Conservation (phyloP, 2,329 filamentous ascomycete genomes). For the Pseudogymnoascus sp. region DNA sequence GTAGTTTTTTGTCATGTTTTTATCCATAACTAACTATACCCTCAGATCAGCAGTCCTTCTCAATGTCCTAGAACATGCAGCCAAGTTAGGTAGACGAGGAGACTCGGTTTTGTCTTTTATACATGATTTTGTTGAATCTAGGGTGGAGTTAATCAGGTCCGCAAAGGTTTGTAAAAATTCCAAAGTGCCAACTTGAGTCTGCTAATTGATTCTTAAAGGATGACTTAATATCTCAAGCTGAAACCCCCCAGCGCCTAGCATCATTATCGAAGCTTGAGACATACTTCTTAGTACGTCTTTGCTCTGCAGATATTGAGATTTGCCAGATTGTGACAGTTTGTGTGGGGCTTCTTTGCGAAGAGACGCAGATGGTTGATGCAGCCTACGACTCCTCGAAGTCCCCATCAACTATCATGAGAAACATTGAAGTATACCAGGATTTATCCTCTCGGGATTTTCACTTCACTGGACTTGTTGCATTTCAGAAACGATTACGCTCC, state of each 20-base stretch:
- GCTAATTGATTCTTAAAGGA: constrained; percentile 35
- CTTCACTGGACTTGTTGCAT: constrained; percentile 62
- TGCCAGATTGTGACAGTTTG: constrained; percentile 58
- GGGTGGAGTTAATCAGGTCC: constrained; percentile 42
- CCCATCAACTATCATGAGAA: constrained; percentile 48
- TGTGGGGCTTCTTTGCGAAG: constrained; percentile 55
- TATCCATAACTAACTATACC: neutral
- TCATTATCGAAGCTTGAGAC: constrained; percentile 54
- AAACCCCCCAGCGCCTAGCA: constrained; percentile 46
- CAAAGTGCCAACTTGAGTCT: neutral
- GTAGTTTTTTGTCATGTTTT: constrained; percentile 13
- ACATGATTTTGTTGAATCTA: constrained; percentile 49
- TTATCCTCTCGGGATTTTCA: constrained; percentile 57
- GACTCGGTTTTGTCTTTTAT: constrained; percentile 32
- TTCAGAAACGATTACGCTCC: constrained; percentile 57
- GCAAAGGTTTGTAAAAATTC: constrained; percentile 21
- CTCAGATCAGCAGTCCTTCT: constrained; percentile 26
- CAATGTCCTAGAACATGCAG: constrained; percentile 24
- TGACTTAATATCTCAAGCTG: constrained; percentile 45
- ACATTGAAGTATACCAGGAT: constrained; percentile 53
- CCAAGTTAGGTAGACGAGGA: constrained; percentile 21
- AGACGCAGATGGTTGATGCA: constrained; percentile 48
- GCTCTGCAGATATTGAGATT: constrained; percentile 57
- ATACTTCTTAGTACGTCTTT: constrained; percentile 55
- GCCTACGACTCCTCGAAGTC: constrained; percentile 44